Evolutionary conservation across 805 yeast species (phyloP), one percentile per base, ranked within the genome.

Genomic region (Kodamaea kaohsiungensis): DNA sequence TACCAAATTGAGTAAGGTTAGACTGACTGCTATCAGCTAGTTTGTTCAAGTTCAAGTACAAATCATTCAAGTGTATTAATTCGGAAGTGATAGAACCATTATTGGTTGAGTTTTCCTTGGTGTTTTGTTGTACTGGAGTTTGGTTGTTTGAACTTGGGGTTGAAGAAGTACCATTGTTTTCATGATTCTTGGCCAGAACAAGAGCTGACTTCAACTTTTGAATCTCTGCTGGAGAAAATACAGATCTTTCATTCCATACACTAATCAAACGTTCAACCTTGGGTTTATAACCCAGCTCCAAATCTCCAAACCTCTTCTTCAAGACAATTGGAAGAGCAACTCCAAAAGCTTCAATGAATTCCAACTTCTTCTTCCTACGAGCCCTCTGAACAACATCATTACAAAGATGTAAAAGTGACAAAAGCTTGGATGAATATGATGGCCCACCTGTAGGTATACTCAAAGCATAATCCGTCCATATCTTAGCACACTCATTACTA

Each of bases 381-480:
- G 91, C 83, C 65, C 88, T 88, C 68, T 90, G 97, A 1, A 89
- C 87, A 18, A 90, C 85, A 59, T 90, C 97, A 66, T 90, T 90
- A 50, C 88, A 86, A 12, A 90, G 72, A 63, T 90, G 90, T 19
- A 90, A 75, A 53, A 87, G 69, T 1, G 87, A 77, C 50, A 87
- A 75, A 55, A 78, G 80, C 61, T 80, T 76, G n/a, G 59, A 51
- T 4, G 67, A 61, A 17, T 54, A 45, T 35, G 54, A 47, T 5
- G 57, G 9, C 18, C 56, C n/a, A 9, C 45, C 48, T 18, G 43
- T 10, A 39, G 54, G 53, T 55, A 56, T 13, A 6, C 61, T 59
- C 33, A 59, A 51, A 0, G 81, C 59, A 51, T 69, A 73, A 22
- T 65, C 60, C 7, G 75, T 67, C 91, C 91, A 86, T 4, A 78